Percentiles rank a stretch among this genome's conserved stretches.
Conservation (phyloP, 2,329 filamentous ascomycete genomes). For the Dothiorella sarmentorum region DNA sequence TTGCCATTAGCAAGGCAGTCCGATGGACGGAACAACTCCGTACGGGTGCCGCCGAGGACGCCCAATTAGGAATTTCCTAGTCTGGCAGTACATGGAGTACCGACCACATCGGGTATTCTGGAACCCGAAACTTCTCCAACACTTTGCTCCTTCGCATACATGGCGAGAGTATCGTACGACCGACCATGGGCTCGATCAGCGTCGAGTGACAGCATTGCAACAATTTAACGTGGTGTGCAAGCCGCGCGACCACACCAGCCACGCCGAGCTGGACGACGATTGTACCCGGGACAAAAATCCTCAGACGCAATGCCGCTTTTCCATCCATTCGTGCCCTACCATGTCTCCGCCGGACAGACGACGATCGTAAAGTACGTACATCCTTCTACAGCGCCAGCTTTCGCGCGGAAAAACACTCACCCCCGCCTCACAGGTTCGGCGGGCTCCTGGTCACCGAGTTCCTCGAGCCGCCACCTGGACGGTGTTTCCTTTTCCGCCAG, state of each 20-base stretch:
- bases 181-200: too few relatives aligned
- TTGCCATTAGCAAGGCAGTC: too few relatives aligned
- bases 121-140: neutral
- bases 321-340: too few relatives aligned
- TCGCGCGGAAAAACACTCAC: neutral
- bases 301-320: too few relatives aligned
- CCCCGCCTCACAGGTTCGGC: slow-evolving; percentile 21
- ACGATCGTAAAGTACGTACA: slow-evolving; percentile 1
- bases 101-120: neutral
- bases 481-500: slow-evolving; percentile 27
- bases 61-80: neutral
- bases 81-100: neutral
- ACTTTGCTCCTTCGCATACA: too few relatives aligned
- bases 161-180: too few relatives aligned
- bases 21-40: neutral
- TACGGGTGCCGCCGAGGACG: too few relatives aligned
- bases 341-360: neutral
- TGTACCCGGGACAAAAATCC: too few relatives aligned
- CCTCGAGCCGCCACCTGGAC: slow-evolving; percentile 29
- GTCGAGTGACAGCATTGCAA: too few relatives aligned
- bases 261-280: too few relatives aligned
- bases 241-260: too few relatives aligned
- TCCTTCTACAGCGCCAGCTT: neutral
- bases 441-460: slow-evolving; percentile 26
- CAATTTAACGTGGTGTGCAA: too few relatives aligned